These are phyloP conservation scores for Stemphylium lycopersici DNA, from an alignment of 2,329 filamentous ascomycete species.

Conservation along the genomic window DNA sequence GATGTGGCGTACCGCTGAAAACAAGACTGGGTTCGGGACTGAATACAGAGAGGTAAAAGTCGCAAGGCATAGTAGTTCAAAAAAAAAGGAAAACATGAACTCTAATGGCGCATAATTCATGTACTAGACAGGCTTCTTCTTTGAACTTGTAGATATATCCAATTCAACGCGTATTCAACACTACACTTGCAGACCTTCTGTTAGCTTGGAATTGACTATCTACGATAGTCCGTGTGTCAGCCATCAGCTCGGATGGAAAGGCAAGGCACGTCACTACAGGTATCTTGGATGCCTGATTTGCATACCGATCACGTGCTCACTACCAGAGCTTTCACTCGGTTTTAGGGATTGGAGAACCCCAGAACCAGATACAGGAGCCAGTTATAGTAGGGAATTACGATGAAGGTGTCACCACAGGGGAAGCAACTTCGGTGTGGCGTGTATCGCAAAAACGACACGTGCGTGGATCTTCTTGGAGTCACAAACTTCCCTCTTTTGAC, in stretches of 20 bases:
- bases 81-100: background rate
- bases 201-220: too few relatives aligned
- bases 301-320: background rate
- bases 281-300: background rate
- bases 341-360: too few relatives aligned
- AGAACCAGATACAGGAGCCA: background rate
- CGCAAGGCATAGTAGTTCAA: background rate
- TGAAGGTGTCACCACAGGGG: too few relatives aligned
- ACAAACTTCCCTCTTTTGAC: too few relatives aligned
- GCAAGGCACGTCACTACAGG: too few relatives aligned
- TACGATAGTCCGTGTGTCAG: too few relatives aligned
- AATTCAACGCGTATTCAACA: conserved; percentile 8
- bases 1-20: background rate
- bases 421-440: too few relatives aligned
- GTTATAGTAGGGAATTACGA: too few relatives aligned
- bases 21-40: background rate
- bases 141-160: conserved; percentile 18
- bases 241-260: too few relatives aligned
- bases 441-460: too few relatives aligned
- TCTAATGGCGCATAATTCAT: conserved; percentile 6
- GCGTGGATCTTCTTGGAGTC: too few relatives aligned
- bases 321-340: too few relatives aligned
- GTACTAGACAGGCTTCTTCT: conserved; percentile 8
- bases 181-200: background rate
- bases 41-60: background rate